phyloP scores from a whole-genome alignment of 148 eudicot genomes.

The Chenopodium album region DNA sequence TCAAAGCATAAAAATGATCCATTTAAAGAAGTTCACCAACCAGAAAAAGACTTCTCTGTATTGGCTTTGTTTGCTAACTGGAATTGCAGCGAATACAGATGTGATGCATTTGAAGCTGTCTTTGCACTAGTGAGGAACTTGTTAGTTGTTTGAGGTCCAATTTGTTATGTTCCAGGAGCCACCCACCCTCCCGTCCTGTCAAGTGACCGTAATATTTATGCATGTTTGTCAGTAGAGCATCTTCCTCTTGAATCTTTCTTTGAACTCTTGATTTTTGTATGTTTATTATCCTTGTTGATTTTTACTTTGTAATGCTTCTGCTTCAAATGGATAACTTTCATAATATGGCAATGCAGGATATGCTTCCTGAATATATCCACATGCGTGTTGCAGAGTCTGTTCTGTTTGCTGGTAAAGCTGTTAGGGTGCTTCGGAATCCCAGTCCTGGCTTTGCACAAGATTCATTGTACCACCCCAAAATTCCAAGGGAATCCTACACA shows the following conservation, averaged over 20 bases:
- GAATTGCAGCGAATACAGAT: neutral
- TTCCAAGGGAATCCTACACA: slow-evolving; percentile 63
- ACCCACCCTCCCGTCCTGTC: neutral
- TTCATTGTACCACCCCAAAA: slow-evolving; percentile 45
- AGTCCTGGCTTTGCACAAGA: slow-evolving; percentile 67
- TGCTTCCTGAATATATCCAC: slow-evolving; percentile 92
- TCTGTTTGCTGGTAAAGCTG: slow-evolving; percentile 97
- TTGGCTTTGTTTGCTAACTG: slow-evolving; percentile 2
- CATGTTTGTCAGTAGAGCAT: slow-evolving; percentile 2
- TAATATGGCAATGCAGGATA: slow-evolving; percentile 57
- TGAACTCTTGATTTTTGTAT: neutral
- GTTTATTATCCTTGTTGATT: neutral
- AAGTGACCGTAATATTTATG: neutral
- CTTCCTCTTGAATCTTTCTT: neutral
- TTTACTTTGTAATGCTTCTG: neutral
- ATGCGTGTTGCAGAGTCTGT: slow-evolving; percentile 89
- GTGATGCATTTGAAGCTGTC: neutral
- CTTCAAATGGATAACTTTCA: neutral
- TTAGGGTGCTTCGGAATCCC: slow-evolving; percentile 90
- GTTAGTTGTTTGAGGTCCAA: neutral
- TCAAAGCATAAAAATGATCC: neutral
- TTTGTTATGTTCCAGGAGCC: neutral
- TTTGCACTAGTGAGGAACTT: neutral
- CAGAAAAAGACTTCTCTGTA: neutral
- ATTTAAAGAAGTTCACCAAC: neutral